Conservation (phyloP, 2,329 filamentous ascomycete genomes). For the Parastagonospora nodorum region DNA sequence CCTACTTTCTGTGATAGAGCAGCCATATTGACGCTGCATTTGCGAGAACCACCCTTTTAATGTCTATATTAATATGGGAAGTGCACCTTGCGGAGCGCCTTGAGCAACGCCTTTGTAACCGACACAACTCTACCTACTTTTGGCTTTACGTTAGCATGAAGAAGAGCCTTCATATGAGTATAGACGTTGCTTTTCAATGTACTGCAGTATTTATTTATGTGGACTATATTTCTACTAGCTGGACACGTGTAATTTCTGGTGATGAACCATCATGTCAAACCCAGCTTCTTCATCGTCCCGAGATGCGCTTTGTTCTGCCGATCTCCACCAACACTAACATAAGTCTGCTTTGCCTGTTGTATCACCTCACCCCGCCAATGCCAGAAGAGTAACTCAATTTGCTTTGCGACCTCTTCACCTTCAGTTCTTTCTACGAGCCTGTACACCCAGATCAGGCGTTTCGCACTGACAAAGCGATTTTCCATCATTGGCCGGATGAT, state of each 20-base stretch:
- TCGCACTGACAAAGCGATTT: slow-evolving; percentile 33
- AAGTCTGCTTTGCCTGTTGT: slow-evolving; percentile 21
- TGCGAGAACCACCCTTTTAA: too few relatives aligned
- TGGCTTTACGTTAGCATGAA: too few relatives aligned
- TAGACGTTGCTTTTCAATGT: too few relatives aligned
- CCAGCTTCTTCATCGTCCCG: slow-evolving; percentile 35
- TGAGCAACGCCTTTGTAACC: too few relatives aligned
- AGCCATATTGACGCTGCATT: too few relatives aligned
- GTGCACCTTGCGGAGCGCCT: too few relatives aligned
- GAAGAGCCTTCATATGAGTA: too few relatives aligned
- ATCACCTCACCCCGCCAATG: slow-evolving; percentile 38
- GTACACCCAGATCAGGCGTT: slow-evolving; percentile 37
- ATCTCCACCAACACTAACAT: slow-evolving; percentile 22
- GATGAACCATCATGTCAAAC: slow-evolving; percentile 21
- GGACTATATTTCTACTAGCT: neutral
- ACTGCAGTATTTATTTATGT: neutral
- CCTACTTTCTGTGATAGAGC: too few relatives aligned
- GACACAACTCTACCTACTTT: too few relatives aligned
- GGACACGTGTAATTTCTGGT: too few relatives aligned
- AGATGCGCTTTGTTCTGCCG: slow-evolving; percentile 28
- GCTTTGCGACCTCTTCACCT: slow-evolving; percentile 31
- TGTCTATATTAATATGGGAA: too few relatives aligned
- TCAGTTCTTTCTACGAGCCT: slow-evolving; percentile 34
- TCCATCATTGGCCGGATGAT: slow-evolving; percentile 35
- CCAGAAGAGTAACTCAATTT: slow-evolving; percentile 34